Percentiles rank a stretch among this genome's conserved stretches.
These are phyloP conservation scores for Elsinoe ampelina DNA, from an alignment of 2,329 filamentous ascomycete genomes.

Conservation along the genomic window DNA sequence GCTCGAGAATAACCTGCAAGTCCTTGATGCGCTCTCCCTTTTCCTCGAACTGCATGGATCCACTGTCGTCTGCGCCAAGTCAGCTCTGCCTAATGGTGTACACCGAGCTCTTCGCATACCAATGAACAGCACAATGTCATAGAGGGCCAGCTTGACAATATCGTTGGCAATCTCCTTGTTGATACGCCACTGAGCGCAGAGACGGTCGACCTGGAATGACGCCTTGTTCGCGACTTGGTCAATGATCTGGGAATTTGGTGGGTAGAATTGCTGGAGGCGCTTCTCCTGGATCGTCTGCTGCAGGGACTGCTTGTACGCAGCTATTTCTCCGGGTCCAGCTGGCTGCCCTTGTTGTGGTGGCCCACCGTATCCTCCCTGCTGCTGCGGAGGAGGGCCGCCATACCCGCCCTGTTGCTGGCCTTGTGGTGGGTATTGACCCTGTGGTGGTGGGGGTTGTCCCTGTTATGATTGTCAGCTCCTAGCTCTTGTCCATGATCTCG, in stretches of 20 bases:
- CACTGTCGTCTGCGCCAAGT: slow-evolving; percentile 49
- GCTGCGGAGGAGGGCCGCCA: slow-evolving; percentile 19
- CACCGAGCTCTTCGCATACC: slow-evolving; percentile 21
- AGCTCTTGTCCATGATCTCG: not conserved
- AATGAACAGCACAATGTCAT: slow-evolving; percentile 55
- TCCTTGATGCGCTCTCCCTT: slow-evolving; percentile 58
- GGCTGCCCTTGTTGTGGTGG: slow-evolving; percentile 30
- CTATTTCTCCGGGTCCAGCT: slow-evolving; percentile 41
- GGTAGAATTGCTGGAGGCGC: slow-evolving; percentile 49
- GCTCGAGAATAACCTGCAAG: slow-evolving; percentile 53
- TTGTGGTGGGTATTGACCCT: slow-evolving; percentile 14
- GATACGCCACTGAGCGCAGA: slow-evolving; percentile 49
- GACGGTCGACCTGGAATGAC: slow-evolving; percentile 42
- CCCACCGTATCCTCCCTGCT: slow-evolving; percentile 20
- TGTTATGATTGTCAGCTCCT: slow-evolving; percentile 10
- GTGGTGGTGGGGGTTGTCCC: slow-evolving; percentile 14
- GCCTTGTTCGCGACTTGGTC: slow-evolving; percentile 45
- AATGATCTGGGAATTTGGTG: slow-evolving; percentile 42
- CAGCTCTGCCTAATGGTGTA: slow-evolving; percentile 9
- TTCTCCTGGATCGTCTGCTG: slow-evolving; percentile 52
- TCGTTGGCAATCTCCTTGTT: slow-evolving; percentile 53
- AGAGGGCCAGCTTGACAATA: slow-evolving; percentile 53
- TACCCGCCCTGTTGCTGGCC: slow-evolving; percentile 18
- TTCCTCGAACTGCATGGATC: slow-evolving; percentile 61
- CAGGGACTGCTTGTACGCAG: slow-evolving; percentile 48